A percentile compares a stretch with the other conserved stretches of the same genome.
Conservation (phyloP, 352 stramenopile species). For the Pythium vanterpoolii region DNA sequence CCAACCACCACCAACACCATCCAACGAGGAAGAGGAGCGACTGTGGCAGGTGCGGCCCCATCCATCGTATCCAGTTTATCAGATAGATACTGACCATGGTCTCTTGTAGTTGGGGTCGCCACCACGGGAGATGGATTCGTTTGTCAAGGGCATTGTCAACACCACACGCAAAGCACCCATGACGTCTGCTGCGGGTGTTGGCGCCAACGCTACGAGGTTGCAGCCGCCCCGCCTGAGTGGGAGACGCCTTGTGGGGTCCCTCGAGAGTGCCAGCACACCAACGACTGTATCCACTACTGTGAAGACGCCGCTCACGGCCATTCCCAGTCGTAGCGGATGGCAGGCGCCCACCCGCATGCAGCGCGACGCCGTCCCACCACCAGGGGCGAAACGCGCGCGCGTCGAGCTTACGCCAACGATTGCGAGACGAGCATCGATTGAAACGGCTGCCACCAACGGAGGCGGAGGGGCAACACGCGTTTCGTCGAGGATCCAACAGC, state of each 20-base stretch:
- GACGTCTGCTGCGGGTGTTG: not conserved
- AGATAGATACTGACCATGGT: not conserved
- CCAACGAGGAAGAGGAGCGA: constrained; percentile 17
- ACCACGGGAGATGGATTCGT: not conserved
- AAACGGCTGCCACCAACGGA: not conserved
- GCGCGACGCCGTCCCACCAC: not conserved
- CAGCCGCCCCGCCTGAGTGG: not conserved
- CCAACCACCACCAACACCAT: not conserved
- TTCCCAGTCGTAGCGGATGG: not conserved
- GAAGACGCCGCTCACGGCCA: not conserved
- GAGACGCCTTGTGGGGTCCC: not conserved
- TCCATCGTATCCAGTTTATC: not conserved
- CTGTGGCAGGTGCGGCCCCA: constrained; percentile 7
- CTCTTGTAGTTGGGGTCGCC: not conserved
- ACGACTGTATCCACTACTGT: not conserved
- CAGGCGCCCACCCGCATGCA: not conserved
- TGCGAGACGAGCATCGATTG: not conserved
- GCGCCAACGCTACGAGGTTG: not conserved
- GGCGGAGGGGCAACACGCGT: not conserved
- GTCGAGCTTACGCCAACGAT: constrained; percentile 4
- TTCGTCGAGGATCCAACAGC: constrained; percentile 1
- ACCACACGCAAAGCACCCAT: not conserved
- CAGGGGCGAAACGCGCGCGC: not conserved
- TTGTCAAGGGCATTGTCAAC: not conserved
- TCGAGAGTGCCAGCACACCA: constrained; percentile 9